Evolutionary conservation across 305 asterid genomes (phyloP).

Genomic region (Rubia balearica): DNA sequence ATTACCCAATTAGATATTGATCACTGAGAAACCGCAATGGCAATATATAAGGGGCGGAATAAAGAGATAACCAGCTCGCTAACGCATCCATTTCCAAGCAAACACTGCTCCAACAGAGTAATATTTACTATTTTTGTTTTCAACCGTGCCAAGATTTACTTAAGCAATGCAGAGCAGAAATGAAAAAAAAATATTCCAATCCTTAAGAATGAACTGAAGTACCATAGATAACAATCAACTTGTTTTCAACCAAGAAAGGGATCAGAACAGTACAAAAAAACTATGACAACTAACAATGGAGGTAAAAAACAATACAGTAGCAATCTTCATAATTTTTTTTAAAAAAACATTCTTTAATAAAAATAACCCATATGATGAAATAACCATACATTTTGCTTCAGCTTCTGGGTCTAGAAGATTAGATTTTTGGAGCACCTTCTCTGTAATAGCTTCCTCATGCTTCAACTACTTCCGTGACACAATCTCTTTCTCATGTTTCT

Average conservation of each 20-base stretch:
- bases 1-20: not conserved
- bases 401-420: constrained; percentile 53
- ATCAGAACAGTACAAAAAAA: constrained; percentile 10
- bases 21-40: not conserved
- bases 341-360: not conserved
- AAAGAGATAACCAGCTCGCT: not conserved
- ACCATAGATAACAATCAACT: constrained; percentile 16
- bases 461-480: constrained; percentile 37
- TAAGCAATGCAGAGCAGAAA: not conserved
- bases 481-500: constrained; percentile 44
- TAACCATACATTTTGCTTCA: constrained; percentile 52
- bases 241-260: constrained; percentile 19
- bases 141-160: not conserved
- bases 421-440: constrained; percentile 60
- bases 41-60: not conserved
- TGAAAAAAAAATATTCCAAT: not conserved
- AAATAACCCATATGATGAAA: not conserved
- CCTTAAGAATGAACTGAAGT: not conserved
- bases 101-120: not conserved
- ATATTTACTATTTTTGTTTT: not conserved
- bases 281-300: not conserved
- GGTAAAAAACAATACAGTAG: not conserved
- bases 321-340: not conserved
- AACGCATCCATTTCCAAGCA: not conserved
- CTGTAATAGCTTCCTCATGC: constrained; percentile 55